Conservation (phyloP, 2,329 filamentous ascomycete genomes). For the Parastagonospora nodorum region DNA sequence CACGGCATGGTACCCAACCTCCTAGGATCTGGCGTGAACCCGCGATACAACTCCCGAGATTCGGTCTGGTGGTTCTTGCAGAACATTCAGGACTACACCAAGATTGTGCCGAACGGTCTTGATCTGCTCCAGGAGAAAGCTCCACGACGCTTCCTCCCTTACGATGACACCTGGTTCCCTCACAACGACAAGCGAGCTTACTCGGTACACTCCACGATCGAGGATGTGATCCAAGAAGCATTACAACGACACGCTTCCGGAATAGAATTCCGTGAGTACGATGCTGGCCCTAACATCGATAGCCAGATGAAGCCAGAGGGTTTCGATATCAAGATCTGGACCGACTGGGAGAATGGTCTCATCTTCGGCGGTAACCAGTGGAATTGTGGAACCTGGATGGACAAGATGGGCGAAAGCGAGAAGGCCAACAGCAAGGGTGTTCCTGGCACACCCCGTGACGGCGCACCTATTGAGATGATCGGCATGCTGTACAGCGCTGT, state of each 20-base stretch:
- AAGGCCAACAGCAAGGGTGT: slow-evolving; percentile 90
- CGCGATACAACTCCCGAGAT: slow-evolving; percentile 93
- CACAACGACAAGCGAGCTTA: slow-evolving; percentile 83
- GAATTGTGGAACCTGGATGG: slow-evolving; percentile 99
- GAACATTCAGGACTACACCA: slow-evolving; percentile 89
- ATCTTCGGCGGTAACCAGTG: slow-evolving; percentile 91
- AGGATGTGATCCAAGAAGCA: slow-evolving; percentile 90
- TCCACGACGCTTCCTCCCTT: slow-evolving; percentile 85
- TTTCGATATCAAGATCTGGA: slow-evolving; percentile 87
- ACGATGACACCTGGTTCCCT: slow-evolving; percentile 93
- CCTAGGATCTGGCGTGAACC: slow-evolving; percentile 80
- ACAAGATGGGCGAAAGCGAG: slow-evolving; percentile 99
- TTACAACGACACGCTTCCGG: slow-evolving; percentile 89
- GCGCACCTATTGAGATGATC: slow-evolving; percentile 92
- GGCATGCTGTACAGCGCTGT: slow-evolving; percentile 91
- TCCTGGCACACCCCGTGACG: slow-evolving; percentile 95
- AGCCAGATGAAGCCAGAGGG: slow-evolving; percentile 91
- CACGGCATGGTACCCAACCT: slow-evolving; percentile 98
- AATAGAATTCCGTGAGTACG: slow-evolving; percentile 91
- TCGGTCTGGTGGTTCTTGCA: slow-evolving; percentile 98
- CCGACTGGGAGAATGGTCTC: slow-evolving; percentile 89
- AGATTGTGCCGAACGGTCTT: slow-evolving; percentile 77
- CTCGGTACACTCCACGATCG: slow-evolving; percentile 78
- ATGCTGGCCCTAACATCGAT: slow-evolving; percentile 86
- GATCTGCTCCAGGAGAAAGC: slow-evolving; percentile 76